These are phyloP conservation scores for Ceratocystiopsis minuta DNA, from an alignment of 2,329 filamentous ascomycete species.

Conservation along the genomic window DNA sequence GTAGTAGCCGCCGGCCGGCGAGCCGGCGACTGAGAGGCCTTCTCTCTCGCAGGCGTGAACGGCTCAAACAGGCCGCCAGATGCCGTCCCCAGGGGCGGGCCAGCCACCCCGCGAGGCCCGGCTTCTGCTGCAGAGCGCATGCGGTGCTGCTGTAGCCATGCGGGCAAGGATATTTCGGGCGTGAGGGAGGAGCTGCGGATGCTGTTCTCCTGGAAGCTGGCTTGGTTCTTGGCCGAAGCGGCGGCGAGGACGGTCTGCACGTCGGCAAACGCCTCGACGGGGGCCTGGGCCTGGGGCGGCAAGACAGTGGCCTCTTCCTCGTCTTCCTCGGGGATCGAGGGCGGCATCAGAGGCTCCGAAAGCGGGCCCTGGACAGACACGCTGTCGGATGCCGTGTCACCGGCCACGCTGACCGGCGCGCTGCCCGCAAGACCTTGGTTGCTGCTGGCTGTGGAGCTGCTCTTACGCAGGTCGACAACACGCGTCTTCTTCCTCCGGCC, in stretches of 20 bases:
- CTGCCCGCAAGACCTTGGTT: constrained; percentile 17
- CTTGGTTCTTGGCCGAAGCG: background rate
- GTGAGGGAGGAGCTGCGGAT: background rate
- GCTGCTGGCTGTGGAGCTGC: constrained; percentile 21
- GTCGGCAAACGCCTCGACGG: no score
- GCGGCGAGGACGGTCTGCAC: background rate
- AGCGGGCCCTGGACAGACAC: constrained; percentile 38
- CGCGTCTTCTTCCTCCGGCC: constrained; percentile 63
- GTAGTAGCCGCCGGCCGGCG: no score
- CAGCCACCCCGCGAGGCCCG: no score
- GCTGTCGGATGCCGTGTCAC: constrained; percentile 25
- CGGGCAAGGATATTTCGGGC: constrained; percentile 1
- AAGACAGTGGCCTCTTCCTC: constrained; percentile 13
- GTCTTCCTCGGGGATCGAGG: constrained; percentile 40
- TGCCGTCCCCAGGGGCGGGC: no score
- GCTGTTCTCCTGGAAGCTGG: constrained; percentile 1
- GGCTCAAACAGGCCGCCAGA: constrained; percentile 5
- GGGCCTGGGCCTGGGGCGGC: no score
- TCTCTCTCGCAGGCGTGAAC: background rate
- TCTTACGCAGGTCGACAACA: constrained; percentile 61
- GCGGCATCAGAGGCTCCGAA: constrained; percentile 40
- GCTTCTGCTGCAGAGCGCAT: background rate
- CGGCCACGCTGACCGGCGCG: constrained; percentile 32
- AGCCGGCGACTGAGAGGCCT: background rate
- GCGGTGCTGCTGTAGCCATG: background rate